Evolutionary conservation across 179 eudicot species (phyloP).

Genomic region (Drosera spatulata): DNA sequence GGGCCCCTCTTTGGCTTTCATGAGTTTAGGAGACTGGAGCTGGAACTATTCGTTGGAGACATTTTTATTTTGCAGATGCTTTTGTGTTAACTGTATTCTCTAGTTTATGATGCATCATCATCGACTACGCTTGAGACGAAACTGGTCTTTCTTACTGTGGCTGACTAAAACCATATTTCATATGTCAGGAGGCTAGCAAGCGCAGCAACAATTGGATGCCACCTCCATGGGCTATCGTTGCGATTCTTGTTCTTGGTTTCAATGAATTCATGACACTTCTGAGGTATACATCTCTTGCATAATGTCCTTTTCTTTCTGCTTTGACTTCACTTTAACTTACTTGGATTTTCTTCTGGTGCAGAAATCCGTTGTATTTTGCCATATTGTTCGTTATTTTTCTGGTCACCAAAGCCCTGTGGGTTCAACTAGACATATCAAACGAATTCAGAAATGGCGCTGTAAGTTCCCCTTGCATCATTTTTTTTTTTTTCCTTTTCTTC

Average conservation of each 20-base stretch:
- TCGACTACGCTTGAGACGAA: too few species aligned
- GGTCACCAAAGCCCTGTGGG: slow-evolving; percentile 83
- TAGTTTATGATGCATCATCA: too few species aligned
- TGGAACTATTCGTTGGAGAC: too few species aligned
- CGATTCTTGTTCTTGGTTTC: slow-evolving; percentile 68
- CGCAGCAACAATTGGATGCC: slow-evolving; percentile 91
- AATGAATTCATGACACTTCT: slow-evolving; percentile 95
- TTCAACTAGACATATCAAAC: slow-evolving; percentile 70
- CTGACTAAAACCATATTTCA: background rate
- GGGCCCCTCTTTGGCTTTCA: too few species aligned
- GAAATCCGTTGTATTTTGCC: slow-evolving; percentile 80
- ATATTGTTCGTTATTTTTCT: slow-evolving; percentile 68
- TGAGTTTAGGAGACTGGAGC: too few species aligned
- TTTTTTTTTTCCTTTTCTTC: too few species aligned
- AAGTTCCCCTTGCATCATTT: slow-evolving; percentile 18
- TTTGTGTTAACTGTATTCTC: too few species aligned
- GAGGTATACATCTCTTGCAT: slow-evolving; percentile 28
- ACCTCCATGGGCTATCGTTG: slow-evolving; percentile 99
- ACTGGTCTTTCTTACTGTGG: background rate
- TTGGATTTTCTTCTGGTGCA: slow-evolving; percentile 20
- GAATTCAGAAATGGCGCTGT: slow-evolving; percentile 83
- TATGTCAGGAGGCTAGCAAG: slow-evolving; percentile 71
- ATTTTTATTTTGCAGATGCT: too few species aligned
- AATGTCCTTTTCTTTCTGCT: too few species aligned
- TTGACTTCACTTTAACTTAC: slow-evolving; percentile 3